Base-by-base conservation (phyloP, 192 early-diverging fungal species). In the Linnemannia elongata region DNA sequence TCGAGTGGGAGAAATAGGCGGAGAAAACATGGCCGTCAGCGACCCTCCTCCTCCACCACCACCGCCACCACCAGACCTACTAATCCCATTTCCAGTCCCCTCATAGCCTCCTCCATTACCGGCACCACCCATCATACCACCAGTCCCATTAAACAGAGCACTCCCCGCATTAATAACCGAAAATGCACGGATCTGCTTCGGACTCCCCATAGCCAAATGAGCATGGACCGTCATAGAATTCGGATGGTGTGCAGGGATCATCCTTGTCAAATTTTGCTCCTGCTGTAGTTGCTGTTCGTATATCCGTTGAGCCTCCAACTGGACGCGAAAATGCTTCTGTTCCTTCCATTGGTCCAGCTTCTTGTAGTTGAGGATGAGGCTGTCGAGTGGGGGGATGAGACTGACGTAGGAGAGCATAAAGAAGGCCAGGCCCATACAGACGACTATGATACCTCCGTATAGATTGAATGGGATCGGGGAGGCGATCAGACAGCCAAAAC, bases 221-320 rank as follows among this genome's bases (percentile, higher is more conserved):
- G 70, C 84, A 74, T 80, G 79, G 12, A 68, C 69, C 17, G 79
- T 77, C 17, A 77, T 20, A 15, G 78, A 35, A 27, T 81, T 86
- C 24, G 78, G 57, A 55, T 81, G 78, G 24, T 86, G 84, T n/a
- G 71, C 79, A 3, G 79, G 75, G 12, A 77, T 77, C n/a, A 86
- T 55, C 13, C 84, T 69, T 33, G 84, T 49, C 44, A 77, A 27
- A 33, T 77, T 86, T 33, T 86, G 84, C 52, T 86, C 84, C 73
- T 86, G 84, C 33, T 86, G 84, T 27, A 86, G 47, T 35, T 86
- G 84, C 24, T 86, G 84, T 74, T 86, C 84, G 77, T 77, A 86
- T 20, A 86, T 86, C 60, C 75, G 57, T 39, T 86, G 84, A 6
- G 84, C 84, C 39, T 86, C 84, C 41, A 81, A 17, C 17, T 80